A percentile compares a stretch with the other conserved stretches of the same genome.
These are phyloP conservation scores for Chaetoscypha palmicola DNA, from an alignment of 2,329 filamentous ascomycete species.

Conservation along the genomic window DNA sequence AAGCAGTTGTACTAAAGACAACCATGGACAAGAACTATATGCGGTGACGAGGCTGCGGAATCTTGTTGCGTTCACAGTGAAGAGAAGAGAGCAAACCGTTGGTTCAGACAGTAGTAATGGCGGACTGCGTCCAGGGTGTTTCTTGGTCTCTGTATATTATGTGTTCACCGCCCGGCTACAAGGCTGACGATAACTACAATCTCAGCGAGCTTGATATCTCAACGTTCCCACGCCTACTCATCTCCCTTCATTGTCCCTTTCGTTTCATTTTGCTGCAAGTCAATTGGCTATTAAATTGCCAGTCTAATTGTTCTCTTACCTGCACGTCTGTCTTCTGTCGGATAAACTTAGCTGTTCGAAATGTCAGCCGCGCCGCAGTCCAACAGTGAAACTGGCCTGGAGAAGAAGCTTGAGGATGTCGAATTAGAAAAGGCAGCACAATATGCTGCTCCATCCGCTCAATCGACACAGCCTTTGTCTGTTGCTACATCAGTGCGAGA, in stretches of 20 bases:
- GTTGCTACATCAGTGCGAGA: conserved; percentile 20
- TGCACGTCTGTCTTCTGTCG: not conserved
- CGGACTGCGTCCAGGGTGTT: not conserved
- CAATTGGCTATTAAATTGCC: not conserved
- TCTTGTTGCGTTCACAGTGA: no score
- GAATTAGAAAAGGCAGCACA: conserved; percentile 10
- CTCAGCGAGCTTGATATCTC: no score
- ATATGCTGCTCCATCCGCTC: not conserved
- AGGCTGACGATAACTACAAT: not conserved
- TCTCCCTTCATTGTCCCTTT: not conserved
- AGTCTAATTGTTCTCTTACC: not conserved
- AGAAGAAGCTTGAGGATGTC: conserved; percentile 15
- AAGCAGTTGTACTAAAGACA: no score
- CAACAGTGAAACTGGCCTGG: conserved; percentile 3
- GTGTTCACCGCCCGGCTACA: not conserved
- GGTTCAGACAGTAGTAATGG: no score
- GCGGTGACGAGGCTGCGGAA: no score
- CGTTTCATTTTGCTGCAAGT: not conserved
- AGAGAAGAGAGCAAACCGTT: no score
- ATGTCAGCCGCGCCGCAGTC: not conserved
- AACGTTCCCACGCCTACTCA: not conserved
- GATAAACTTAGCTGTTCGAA: not conserved
- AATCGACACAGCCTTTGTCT: conserved; percentile 10
- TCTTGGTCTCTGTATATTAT: not conserved
- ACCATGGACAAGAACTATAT: no score